Evolutionary conservation across 2,329 filamentous ascomycete species (phyloP).

Genomic region (Tolypocladium sp.): DNA sequence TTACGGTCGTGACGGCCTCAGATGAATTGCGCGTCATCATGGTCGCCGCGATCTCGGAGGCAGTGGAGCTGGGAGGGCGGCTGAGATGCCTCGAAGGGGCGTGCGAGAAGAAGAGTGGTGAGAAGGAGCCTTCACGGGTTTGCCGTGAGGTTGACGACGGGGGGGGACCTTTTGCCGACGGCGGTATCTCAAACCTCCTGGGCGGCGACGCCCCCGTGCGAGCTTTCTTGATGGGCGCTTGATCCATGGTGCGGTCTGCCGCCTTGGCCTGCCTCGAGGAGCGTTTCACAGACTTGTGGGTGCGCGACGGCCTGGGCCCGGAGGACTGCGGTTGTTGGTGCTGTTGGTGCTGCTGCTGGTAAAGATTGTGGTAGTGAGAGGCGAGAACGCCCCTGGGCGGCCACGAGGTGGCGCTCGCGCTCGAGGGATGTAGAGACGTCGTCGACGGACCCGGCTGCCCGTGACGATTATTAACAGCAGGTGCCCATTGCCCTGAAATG

Average conservation of each 20-base stretch:
- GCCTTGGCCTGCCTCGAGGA: conserved; percentile 10
- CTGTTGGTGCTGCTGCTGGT: not conserved
- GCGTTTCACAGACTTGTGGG: conserved; percentile 15
- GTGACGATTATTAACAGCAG: conserved; percentile 5
- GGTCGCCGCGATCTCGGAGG: conserved; percentile 31
- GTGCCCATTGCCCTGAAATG: conserved; percentile 7
- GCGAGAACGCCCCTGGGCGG: not conserved
- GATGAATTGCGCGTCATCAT: conserved; percentile 36
- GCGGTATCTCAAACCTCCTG: conserved; percentile 32
- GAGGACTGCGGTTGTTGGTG: not conserved
- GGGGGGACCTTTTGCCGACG: conserved; percentile 11
- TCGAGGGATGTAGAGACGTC: not conserved
- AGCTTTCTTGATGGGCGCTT: conserved; percentile 35
- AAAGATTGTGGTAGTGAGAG: not conserved
- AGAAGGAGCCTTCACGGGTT: conserved; percentile 29
- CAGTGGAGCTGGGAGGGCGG: conserved; percentile 27
- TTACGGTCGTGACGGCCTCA: conserved; percentile 42
- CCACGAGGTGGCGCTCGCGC: not conserved
- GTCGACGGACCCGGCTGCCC: conserved; percentile 6
- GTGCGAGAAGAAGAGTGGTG: conserved; percentile 44
- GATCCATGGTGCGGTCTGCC: conserved; percentile 19
- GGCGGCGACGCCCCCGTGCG: conserved; percentile 37
- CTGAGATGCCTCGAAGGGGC: conserved; percentile 24
- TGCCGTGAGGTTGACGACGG: conserved; percentile 12
- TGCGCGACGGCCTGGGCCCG: conserved; percentile 7